These are phyloP conservation scores for Cyberlindnera lachancei DNA, from an alignment of 805 yeast genomes.

Conservation along the genomic window DNA sequence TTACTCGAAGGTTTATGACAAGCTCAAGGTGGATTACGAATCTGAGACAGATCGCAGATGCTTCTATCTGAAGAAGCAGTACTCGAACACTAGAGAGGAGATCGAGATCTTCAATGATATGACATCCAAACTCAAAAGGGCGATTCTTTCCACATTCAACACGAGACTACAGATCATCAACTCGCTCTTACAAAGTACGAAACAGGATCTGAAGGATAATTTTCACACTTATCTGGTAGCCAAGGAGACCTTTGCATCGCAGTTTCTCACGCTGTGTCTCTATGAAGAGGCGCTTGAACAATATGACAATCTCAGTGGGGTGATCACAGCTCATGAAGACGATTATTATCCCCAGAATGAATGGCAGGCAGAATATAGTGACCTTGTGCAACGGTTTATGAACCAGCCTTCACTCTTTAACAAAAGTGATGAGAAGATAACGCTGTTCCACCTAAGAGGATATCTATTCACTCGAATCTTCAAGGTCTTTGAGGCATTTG, in stretches of 20 bases:
- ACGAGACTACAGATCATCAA: conserved; percentile 27
- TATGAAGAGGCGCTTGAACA: conserved; percentile 51
- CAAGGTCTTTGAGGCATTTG: conserved; percentile 29
- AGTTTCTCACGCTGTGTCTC: conserved; percentile 48
- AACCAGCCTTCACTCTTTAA: not conserved
- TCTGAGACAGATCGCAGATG: conserved; percentile 22
- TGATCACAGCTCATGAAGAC: conserved; percentile 13
- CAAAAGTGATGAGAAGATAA: not conserved
- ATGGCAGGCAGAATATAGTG: not conserved
- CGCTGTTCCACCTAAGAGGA: conserved; percentile 13
- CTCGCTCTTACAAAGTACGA: conserved; percentile 1
- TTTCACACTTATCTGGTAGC: conserved; percentile 11
- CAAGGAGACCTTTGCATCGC: conserved; percentile 44
- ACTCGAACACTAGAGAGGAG: conserved; percentile 26
- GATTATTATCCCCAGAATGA: not conserved
- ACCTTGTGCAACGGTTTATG: conserved; percentile 1
- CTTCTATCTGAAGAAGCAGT: conserved; percentile 26
- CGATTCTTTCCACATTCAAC: conserved; percentile 47
- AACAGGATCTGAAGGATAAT: conserved; percentile 1
- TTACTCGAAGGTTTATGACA: conserved; percentile 44
- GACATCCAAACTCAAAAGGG: conserved; percentile 36
- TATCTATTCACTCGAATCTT: conserved; percentile 32
- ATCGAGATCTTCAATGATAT: conserved; percentile 46
- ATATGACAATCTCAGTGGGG: conserved; percentile 37
- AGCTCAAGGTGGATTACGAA: conserved; percentile 45